Conservation (phyloP, 208 protist species). For the Leptomonas seymouri region DNA sequence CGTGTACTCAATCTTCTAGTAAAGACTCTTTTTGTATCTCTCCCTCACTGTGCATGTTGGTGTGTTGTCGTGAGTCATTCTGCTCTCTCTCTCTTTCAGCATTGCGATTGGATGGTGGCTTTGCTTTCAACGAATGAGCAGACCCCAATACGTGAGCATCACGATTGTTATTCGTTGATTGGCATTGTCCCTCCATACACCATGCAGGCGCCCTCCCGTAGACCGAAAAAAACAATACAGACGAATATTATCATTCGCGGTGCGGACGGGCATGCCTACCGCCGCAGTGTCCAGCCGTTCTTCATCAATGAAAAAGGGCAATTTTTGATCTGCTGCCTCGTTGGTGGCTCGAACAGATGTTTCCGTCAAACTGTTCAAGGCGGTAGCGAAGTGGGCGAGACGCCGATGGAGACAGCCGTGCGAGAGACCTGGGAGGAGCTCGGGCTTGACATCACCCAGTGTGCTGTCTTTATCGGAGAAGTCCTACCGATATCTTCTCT, state of each 20-base stretch:
- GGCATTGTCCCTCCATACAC: not conserved
- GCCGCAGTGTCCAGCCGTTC: slow-evolving; percentile 49
- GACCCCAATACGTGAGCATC: no score
- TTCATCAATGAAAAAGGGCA: slow-evolving; percentile 39
- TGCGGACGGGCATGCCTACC: slow-evolving; percentile 21
- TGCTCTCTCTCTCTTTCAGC: no score
- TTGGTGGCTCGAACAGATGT: slow-evolving; percentile 22
- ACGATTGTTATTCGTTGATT: no score
- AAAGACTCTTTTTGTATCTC: no score
- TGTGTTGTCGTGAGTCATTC: no score
- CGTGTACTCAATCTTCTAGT: no score
- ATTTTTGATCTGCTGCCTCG: slow-evolving; percentile 40
- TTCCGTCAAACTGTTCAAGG: slow-evolving; percentile 53
- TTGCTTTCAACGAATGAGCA: no score
- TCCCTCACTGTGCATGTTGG: no score
- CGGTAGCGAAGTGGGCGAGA: slow-evolving; percentile 34
- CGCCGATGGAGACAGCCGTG: slow-evolving; percentile 28
- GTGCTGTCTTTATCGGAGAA: slow-evolving; percentile 31
- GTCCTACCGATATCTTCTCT: slow-evolving; percentile 1
- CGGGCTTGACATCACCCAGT: slow-evolving; percentile 24
- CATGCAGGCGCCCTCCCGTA: not conserved
- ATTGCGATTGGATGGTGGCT: no score
- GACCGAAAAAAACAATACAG: not conserved
- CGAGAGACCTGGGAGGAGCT: slow-evolving; percentile 59
- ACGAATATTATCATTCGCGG: slow-evolving; percentile 21